Base-by-base conservation (phyloP, 371 early-diverging fungal genomes). In the Mortierella sp. region DNA sequence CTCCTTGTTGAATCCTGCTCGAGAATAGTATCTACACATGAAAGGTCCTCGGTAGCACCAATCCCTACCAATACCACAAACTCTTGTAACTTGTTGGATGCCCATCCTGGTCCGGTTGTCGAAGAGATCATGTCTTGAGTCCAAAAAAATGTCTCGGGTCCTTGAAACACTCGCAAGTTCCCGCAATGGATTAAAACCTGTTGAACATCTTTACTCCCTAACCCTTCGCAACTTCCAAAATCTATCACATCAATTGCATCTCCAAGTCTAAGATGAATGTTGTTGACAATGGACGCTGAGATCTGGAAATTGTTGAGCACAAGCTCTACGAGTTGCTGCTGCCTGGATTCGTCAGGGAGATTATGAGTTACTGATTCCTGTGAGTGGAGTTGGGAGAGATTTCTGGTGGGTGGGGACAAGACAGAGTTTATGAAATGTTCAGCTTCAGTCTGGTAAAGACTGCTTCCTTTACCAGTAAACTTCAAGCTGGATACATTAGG, bases 71-170 rank as follows among this genome's bases (percentile, higher is more conserved):
- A 47, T 4, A 58, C 58, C 5, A 56, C 56, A 22, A 66, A 34
- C 1, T 45, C 45, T 32, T 57, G 22, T 26, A 66, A 15, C 6
- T 34, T 56, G 7, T 23, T 51, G 6, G 53, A 26, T 51, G 53
- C 28, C 53, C 53, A 51, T 10, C 8, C 12, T 15, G 12, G 45
- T 19, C 45, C 45, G 5, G 45, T 43, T 19, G 40, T 19, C 10
- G 22, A 19, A 47, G 29, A 13, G 42, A 58, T 19, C 66, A 58
- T 57, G 15, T 66, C 58, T 3, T 34, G 56, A 8, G 66, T 47
- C 66, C 56, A 58, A 7, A 58, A 42, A 22, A 31, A 42, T 26
- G 31, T n/a, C 47, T 66, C 66, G 19, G 66, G 66, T 34, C 66
- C 66, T 23, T 47, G 66, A 58, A 66, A 66, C 0, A 66, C 58